Evolutionary conservation across 1,284 basidiomycete genomes (phyloP), one percentile per base, ranked within the genome.

Genomic region (Ustilago hordei): DNA sequence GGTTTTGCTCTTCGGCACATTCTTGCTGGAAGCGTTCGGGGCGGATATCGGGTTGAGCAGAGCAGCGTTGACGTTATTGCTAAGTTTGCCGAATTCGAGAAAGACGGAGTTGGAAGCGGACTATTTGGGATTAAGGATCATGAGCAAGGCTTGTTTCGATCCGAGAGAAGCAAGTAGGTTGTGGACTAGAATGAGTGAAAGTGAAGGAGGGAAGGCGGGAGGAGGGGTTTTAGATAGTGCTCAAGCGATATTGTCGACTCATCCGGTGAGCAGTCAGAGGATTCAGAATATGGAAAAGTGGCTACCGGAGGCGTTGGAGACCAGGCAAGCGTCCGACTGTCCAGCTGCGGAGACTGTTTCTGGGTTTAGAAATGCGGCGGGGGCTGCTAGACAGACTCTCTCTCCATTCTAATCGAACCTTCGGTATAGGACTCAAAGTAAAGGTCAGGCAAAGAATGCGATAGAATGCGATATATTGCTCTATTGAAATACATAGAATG

Each of bases 71-170:
- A 90, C 89, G 0, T 87, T 92, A 45, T 73, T 94, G 6, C 87
- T 93, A 38, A 88, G 87, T 60, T 88, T 96, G 4, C 95, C 95
- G 0, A 95, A 97, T 85, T 94, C 93, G 1, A 89, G 95, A 56
- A 91, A 88, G 34, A 90, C 92, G 56, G 95, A 96, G 85, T 88
- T 90, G 4, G 95, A 98, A 89, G 93, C 92, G 90, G 63, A 68
- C 84, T 89, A 90, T 36, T 91, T 95, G 55, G 93, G 93, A 8
- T 84, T 95, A 60, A 88, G 88, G 13, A 78, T 87, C 45, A 86
- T 86, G 63, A 81, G 82, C 19, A 60, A 88, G 64, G 94, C 94
- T 0, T 95, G 94, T 85, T 95, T 90, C 81, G 90, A 95, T 81
- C 94, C 94, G 0, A 87, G 86, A 28, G 92, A 92, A 60, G 90